Conservation (phyloP, 257 asterid species). For the Petunia axillaris region DNA sequence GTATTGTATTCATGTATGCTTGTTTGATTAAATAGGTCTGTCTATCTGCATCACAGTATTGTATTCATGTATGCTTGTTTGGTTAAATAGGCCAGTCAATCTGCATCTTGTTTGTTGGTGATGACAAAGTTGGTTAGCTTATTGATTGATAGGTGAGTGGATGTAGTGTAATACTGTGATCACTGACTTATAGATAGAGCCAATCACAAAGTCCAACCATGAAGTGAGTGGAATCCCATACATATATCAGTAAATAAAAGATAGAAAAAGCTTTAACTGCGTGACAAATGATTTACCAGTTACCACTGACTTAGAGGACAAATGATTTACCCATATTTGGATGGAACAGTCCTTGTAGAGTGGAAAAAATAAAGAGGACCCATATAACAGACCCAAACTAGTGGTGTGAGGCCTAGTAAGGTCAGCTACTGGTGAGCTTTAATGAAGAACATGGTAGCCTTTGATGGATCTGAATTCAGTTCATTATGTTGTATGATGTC, state of each 20-base stretch:
- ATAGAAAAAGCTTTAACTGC: too few species aligned
- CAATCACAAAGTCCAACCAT: too few species aligned
- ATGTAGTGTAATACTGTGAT: neutral
- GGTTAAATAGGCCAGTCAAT: neutral
- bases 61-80: neutral
- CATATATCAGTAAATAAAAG: too few species aligned
- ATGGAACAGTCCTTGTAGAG: neutral
- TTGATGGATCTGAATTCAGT: neutral
- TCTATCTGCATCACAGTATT: neutral
- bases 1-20: too few species aligned
- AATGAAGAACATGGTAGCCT: neutral
- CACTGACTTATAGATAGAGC: neutral
- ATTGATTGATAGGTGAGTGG: neutral
- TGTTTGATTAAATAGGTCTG: neutral
- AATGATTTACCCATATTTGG: neutral
- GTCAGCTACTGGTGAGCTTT: too few species aligned
- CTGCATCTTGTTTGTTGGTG: constrained; percentile 11
- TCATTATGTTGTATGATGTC: neutral
- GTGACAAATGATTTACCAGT: too few species aligned
- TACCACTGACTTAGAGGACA: neutral
- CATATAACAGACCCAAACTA: neutral
- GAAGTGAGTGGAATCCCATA: too few species aligned
- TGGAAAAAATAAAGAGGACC: neutral
- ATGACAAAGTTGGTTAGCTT: neutral
- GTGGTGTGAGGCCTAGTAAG: neutral